Conservation (phyloP, 192 early-diverging fungal genomes). For the Rhizophagus sp. region DNA sequence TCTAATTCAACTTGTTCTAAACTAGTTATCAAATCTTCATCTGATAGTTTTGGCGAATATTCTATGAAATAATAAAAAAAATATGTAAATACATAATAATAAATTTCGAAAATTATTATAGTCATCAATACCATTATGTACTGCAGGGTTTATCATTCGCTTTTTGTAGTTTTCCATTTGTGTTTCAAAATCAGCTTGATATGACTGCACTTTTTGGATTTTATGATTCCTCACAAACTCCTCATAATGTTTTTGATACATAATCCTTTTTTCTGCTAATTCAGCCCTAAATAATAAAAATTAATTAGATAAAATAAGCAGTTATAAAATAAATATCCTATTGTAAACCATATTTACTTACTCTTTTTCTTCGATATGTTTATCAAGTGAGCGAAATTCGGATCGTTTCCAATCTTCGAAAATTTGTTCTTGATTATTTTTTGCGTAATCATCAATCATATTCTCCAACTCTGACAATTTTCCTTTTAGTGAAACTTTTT, state of each 20-base stretch:
- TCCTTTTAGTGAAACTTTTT: constrained; percentile 26
- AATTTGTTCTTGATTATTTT: neutral
- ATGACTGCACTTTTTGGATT: neutral
- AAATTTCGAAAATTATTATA: neutral
- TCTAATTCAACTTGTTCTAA: constrained; percentile 24
- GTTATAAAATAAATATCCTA: neutral
- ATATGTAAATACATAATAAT: neutral
- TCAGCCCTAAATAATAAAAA: constrained; percentile 2
- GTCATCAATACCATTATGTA: constrained; percentile 2
- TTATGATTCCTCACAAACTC: constrained; percentile 9
- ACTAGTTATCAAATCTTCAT: constrained; percentile 11
- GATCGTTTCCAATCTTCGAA: constrained; percentile 26
- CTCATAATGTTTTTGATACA: constrained; percentile 19
- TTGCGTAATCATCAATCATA: constrained; percentile 24
- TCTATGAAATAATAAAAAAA: constrained; percentile 1
- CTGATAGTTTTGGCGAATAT: neutral
- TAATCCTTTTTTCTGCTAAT: neutral
- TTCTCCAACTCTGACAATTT: constrained; percentile 20
- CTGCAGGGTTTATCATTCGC: neutral
- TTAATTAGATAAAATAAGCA: neutral
- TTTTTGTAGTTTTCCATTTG: constrained; percentile 31
- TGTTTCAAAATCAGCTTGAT: constrained; percentile 27
- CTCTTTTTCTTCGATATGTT: constrained; percentile 9
- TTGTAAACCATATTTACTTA: neutral
- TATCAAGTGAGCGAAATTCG: neutral